Conservation (phyloP, 2,329 filamentous ascomycete species). For the Elsinoe fawcettii region DNA sequence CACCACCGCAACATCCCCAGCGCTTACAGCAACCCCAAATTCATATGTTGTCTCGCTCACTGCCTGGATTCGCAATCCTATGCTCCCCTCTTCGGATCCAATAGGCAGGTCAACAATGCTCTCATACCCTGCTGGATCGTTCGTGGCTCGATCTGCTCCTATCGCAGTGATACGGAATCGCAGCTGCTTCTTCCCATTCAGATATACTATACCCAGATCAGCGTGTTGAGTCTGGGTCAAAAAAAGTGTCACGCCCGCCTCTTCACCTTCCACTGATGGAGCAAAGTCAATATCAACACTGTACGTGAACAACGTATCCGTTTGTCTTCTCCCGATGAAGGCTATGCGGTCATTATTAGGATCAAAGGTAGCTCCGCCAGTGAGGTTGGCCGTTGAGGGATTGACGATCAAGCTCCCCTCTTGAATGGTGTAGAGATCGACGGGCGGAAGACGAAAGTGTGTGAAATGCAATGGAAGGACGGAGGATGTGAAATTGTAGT, state of each 20-base stretch:
- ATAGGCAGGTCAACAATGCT: not conserved
- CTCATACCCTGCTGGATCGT: not conserved
- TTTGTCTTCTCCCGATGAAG: conserved; percentile 49
- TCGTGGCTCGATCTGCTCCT: not conserved
- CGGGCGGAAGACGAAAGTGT: conserved; percentile 48
- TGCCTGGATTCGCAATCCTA: not conserved
- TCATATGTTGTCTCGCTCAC: not conserved
- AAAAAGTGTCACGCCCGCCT: conserved; percentile 48
- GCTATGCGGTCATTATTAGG: conserved; percentile 42
- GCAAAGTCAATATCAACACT: conserved; percentile 41
- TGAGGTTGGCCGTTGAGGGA: conserved; percentile 48
- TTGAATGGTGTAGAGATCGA: conserved; percentile 38
- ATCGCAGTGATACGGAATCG: conserved; percentile 7
- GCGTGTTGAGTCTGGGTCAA: conserved; percentile 48
- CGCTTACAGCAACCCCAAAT: not conserved
- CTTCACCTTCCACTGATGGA: conserved; percentile 35
- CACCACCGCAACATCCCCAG: not conserved
- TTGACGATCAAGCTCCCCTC: conserved; percentile 40
- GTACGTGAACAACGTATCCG: conserved; percentile 48
- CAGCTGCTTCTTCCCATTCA: not conserved
- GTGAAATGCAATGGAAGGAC: conserved; percentile 48
- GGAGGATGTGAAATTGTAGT: conserved; percentile 40
- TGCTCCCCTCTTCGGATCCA: not conserved
- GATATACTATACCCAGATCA: conserved; percentile 35
- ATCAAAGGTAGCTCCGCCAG: conserved; percentile 27